Conservation (phyloP, 169 alveolate genomes). For the Eimeria mitis region DNA sequence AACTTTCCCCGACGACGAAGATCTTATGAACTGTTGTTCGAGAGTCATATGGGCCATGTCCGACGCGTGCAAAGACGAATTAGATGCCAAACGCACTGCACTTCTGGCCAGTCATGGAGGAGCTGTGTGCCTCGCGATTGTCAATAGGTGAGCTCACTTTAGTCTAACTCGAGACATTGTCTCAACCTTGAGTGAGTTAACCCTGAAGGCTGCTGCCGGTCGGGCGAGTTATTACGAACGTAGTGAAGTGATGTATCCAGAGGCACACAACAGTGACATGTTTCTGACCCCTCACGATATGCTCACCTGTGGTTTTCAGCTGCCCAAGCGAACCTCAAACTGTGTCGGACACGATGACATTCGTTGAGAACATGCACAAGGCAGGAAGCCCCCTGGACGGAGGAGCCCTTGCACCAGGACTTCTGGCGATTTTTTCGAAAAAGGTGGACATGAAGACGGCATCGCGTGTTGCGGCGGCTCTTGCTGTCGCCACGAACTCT, state of each 20-base stretch:
- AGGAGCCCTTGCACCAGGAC: constrained; percentile 84
- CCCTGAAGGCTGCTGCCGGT: not conserved
- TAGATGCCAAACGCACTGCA: constrained; percentile 82
- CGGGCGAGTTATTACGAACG: not conserved
- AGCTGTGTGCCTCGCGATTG: constrained; percentile 64
- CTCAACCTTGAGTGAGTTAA: not conserved
- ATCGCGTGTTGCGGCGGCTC: constrained; percentile 84
- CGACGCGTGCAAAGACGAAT: constrained; percentile 90
- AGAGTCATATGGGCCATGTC: constrained; percentile 93
- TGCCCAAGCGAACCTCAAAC: constrained; percentile 90
- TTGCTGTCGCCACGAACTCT: constrained; percentile 86
- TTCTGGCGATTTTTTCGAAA: constrained; percentile 85
- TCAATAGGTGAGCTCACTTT: constrained; percentile 40
- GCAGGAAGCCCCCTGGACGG: constrained; percentile 85
- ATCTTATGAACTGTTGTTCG: constrained; percentile 89
- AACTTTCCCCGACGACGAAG: constrained; percentile 95
- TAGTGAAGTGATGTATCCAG: not conserved
- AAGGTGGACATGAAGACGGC: constrained; percentile 83
- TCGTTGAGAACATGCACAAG: constrained; percentile 88
- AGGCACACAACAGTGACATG: not conserved
- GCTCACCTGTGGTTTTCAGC: constrained; percentile 52
- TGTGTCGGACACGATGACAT: constrained; percentile 88
- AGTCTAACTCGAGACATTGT: not conserved
- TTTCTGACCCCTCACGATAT: not conserved
- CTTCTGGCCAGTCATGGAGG: constrained; percentile 66